A percentile compares a stretch with the other conserved stretches of the same genome.
These are phyloP conservation scores for Aspergillus pseudotamarii DNA, from an alignment of 2,329 filamentous ascomycete species.

Conservation along the genomic window DNA sequence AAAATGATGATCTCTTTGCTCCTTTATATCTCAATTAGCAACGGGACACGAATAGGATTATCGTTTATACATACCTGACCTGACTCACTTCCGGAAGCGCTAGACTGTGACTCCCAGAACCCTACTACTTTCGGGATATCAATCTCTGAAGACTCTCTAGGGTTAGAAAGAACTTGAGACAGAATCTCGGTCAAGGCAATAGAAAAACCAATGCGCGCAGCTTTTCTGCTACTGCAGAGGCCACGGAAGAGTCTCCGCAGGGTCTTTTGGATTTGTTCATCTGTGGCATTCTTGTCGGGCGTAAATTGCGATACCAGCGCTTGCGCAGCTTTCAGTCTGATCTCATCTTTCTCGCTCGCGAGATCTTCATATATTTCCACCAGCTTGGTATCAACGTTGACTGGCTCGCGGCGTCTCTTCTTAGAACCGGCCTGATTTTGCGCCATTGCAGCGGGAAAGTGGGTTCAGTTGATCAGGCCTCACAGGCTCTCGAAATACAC, in stretches of 20 bases:
- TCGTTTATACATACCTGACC: constrained; percentile 50
- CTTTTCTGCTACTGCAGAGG: constrained; percentile 86
- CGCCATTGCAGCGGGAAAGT: constrained; percentile 28
- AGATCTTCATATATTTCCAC: constrained; percentile 55
- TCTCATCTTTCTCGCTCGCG: constrained; percentile 49
- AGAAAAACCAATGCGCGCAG: constrained; percentile 84
- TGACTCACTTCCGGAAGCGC: constrained; percentile 54
- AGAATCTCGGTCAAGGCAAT: constrained; percentile 83
- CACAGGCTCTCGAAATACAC: background rate
- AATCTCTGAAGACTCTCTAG: constrained; percentile 36
- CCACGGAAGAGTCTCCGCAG: constrained; percentile 76
- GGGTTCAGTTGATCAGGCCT: background rate
- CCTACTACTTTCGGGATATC: constrained; percentile 50
- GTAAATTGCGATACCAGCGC: constrained; percentile 49
- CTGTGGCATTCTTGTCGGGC: constrained; percentile 40
- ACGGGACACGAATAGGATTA: background rate
- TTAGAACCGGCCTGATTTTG: constrained; percentile 27
- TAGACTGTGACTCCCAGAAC: constrained; percentile 56
- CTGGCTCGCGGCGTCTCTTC: constrained; percentile 46
- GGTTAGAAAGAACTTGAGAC: constrained; percentile 63
- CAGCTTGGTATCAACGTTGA: constrained; percentile 48
- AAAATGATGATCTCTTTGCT: constrained; percentile 82
- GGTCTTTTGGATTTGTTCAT: constrained; percentile 45
- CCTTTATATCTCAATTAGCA: constrained; percentile 54
- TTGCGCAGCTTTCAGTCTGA: constrained; percentile 49